Base-by-base conservation (phyloP, 139 green algal species). In the Chlorella sorokiniana region DNA sequence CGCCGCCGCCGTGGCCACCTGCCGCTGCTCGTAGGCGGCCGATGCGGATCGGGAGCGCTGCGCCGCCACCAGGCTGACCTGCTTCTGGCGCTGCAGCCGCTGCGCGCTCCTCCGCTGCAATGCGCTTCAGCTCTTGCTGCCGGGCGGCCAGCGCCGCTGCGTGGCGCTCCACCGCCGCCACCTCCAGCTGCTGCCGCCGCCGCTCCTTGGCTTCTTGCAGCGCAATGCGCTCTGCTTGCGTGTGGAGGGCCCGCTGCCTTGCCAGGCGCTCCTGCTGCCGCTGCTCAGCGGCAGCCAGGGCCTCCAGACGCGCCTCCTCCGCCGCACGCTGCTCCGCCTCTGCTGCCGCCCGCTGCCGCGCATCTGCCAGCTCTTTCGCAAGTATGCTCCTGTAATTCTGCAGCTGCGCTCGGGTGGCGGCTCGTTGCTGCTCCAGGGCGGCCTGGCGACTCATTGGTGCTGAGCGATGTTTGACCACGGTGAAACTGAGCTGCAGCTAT, bases 21-120 rank as follows among this genome's bases (percentile, higher is more conserved):
- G 70, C 70, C n/a, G 70, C 70, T 31, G 45, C 31, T 44, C 44
- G 22, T 77, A 35, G 70, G 44, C 44, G 45, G 44, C 70, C 7
- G 69, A 44, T 20, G 70, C 70, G 0, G 44, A 44, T 2, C 70
- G 44, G 2, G 44, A 64, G 44, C 70, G 70, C 44, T 77, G 70
- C 70, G 70, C 70, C 44, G 63, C 44, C 1, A 41, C 23, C 70
- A 77, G 29, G 42, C 44, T 77, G n/a, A 33, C 31, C n/a, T 23
- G 44, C 70, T 77, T 77, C 70, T 77, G 70, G 44, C 70, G 70
- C n/a, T n/a, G 11, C 31, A 77, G 45, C 44, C 44, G 44, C 2
- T n/a, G n/a, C 31, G 1, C 9, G 25, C 31, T 77, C 45, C 70
- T 77, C 44, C 69, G 38, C 16, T 1, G 2, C 27, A 31, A 54